Base-by-base conservation (phyloP, 2,329 filamentous ascomycete species). In the Cadophora luteo-olivacea region DNA sequence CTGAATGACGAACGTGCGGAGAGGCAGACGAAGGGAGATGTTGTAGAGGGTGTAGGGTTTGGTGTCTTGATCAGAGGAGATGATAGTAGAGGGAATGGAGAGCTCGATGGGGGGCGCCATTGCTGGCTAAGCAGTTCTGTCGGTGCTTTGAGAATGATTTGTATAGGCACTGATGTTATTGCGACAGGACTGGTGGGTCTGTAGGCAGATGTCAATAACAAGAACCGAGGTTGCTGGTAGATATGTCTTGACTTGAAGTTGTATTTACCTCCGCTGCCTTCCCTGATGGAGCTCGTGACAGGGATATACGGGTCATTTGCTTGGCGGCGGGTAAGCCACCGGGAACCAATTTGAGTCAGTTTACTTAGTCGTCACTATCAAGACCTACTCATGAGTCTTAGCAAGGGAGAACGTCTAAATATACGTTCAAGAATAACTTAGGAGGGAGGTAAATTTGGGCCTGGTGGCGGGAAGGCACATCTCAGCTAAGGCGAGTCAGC, bases 41-140 rank as follows among this genome's bases (percentile, higher is more conserved):
- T 92, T 92, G 83, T 94, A 95, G 72, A 91, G 85, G 0, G 92
- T 94, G 79, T 89, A 93, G 70, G 85, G 83, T 72, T 85, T 84
- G 71, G 84, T 82, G 71, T 84, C 83, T 33, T 45, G 51, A n/a
- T 69, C 52, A 9, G 67, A 49, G 51, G 68, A 72, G 60, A 69
- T 55, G 54, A 69, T 69, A 9, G 68, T 72, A 33, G 68, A 70
- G 48, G 70, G 67, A 55, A 72, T 72, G 19, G 70, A 87, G 77
- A 91, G 89, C 45, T 91, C 88, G 77, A 86, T 84, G 49, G 89
- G 87, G 64, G 89, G 88, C 70, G 87, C 86, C 89, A 91, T 91
- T 70, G 32, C 70, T 68, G 54, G 57, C 57, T 63, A 25, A 49
- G 29, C 8, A 51, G 58, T 48, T 61, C 32, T 61, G 49, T 19